Evolutionary conservation across 176 grass and related monocot species (phyloP).

Genomic region (Otatea glauca): DNA sequence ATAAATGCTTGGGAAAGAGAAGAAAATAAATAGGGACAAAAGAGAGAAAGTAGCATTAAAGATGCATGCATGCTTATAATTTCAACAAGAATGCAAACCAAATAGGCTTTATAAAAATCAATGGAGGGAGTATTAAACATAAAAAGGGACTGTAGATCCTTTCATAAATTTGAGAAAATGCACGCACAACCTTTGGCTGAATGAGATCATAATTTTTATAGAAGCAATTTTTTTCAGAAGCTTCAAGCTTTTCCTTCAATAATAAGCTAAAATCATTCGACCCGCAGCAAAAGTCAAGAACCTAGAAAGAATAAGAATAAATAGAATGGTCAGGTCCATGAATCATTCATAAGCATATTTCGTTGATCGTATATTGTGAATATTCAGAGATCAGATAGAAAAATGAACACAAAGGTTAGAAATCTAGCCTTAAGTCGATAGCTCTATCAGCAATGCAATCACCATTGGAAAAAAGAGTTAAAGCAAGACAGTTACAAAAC

Average conservation of each 20-base stretch:
- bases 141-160: neutral
- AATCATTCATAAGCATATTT: neutral
- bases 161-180: slow-evolving; percentile 13
- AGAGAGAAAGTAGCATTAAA: too few species aligned
- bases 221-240: slow-evolving; percentile 73
- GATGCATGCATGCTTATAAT: too few species aligned
- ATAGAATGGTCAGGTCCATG: slow-evolving; percentile 24
- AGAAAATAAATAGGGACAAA: too few species aligned
- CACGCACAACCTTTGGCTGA: slow-evolving; percentile 64
- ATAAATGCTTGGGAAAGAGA: too few species aligned
- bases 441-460: slow-evolving; percentile 15
- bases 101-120: too few species aligned
- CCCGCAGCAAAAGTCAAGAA: slow-evolving; percentile 97
- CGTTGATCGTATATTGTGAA: slow-evolving; percentile 6
- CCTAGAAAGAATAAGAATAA: slow-evolving; percentile 50
- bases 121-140: neutral
- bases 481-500: neutral
- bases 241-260: slow-evolving; percentile 80
- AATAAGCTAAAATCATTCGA: slow-evolving; percentile 90
- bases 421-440: neutral
- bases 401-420: slow-evolving; percentile 21
- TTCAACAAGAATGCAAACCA: too few species aligned
- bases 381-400: neutral
- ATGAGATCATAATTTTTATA: slow-evolving; percentile 98
- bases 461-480: neutral